Percentiles rank a stretch among this genome's conserved stretches.
phyloP scores from a whole-genome alignment of 495 filamentous ascomycete species.

The Neurospora intermedia region DNA sequence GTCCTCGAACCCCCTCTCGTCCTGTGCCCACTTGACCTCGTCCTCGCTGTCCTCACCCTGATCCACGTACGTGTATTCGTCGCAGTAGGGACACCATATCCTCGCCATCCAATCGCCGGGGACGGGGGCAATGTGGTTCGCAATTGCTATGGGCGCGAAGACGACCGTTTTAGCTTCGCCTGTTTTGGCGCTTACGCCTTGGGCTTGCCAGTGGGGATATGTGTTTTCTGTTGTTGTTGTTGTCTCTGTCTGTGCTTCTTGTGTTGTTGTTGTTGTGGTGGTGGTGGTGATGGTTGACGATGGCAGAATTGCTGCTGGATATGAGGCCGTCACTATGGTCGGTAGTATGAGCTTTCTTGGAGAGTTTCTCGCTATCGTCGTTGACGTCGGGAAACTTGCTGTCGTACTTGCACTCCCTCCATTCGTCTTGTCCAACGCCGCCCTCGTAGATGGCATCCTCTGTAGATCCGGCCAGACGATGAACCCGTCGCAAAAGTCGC shows the following conservation, averaged over 20 bases:
- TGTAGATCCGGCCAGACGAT: slow-evolving; percentile 36
- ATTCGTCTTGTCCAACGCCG: slow-evolving; percentile 6
- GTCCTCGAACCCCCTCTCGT: slow-evolving; percentile 31
- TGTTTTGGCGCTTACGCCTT: slow-evolving; percentile 8
- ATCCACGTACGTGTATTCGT: slow-evolving; percentile 36
- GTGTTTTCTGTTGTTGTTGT: slow-evolving; percentile 5
- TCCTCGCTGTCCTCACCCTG: slow-evolving; percentile 33
- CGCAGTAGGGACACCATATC: slow-evolving; percentile 36
- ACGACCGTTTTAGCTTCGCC: slow-evolving; percentile 32
- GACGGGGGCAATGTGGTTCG: slow-evolving; percentile 36
- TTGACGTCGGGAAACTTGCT: neutral
- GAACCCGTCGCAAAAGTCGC: slow-evolving; percentile 40
- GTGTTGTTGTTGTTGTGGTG: neutral
- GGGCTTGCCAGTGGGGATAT: slow-evolving; percentile 25
- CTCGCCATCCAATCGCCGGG: slow-evolving; percentile 31
- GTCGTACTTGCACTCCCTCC: neutral
- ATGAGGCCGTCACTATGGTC: neutral
- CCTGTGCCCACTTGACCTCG: slow-evolving; percentile 29
- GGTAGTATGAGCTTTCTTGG: neutral
- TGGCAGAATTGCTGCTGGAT: neutral
- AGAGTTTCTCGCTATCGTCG: neutral
- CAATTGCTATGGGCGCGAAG: slow-evolving; percentile 37
- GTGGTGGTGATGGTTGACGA: neutral
- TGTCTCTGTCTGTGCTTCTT: neutral
- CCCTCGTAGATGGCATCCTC: slow-evolving; percentile 27